phyloP scores from a whole-genome alignment of 495 filamentous ascomycete genomes.

The Aspergillus sclerotioniger region DNA sequence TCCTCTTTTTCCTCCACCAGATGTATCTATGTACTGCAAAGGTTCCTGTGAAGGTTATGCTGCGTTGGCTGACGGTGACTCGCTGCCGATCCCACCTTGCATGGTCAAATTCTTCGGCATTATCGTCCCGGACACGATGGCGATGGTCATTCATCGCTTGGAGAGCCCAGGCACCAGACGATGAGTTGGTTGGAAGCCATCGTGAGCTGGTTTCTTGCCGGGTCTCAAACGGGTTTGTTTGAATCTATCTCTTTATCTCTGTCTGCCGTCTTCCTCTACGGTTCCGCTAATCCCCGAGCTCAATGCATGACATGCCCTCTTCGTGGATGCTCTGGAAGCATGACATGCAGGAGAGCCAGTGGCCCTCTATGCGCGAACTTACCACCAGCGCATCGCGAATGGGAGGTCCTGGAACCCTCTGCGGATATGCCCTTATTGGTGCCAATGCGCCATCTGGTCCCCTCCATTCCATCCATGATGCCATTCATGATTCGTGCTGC shows the following conservation, averaged over 20 bases:
- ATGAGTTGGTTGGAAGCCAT: too few relatives aligned
- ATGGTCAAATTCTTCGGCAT: not conserved
- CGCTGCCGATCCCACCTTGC: conserved; percentile 13
- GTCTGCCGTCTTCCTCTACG: not conserved
- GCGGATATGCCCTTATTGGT: not conserved
- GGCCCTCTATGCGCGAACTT: not conserved
- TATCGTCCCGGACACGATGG: not conserved
- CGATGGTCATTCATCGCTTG: too few relatives aligned
- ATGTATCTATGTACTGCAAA: too few relatives aligned
- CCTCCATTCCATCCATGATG: too few relatives aligned
- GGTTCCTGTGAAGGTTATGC: not conserved
- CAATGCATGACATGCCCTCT: not conserved
- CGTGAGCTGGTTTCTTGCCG: not conserved
- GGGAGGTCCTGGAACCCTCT: not conserved
- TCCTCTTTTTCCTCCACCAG: not conserved
- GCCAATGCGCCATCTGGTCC: too few relatives aligned
- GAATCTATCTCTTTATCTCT: not conserved
- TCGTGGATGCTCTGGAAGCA: not conserved
- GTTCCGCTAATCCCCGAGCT: not conserved
- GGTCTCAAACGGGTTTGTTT: not conserved
- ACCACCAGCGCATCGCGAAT: not conserved
- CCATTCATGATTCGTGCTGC: conserved; percentile 5
- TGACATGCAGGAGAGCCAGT: not conserved
- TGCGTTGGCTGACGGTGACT: conserved; percentile 23
- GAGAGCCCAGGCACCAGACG: too few relatives aligned